Percentiles rank a stretch among this genome's conserved stretches.
Evolutionary conservation across 805 yeast species (phyloP).

Genomic region (Metschnikowia kofuensis): DNA sequence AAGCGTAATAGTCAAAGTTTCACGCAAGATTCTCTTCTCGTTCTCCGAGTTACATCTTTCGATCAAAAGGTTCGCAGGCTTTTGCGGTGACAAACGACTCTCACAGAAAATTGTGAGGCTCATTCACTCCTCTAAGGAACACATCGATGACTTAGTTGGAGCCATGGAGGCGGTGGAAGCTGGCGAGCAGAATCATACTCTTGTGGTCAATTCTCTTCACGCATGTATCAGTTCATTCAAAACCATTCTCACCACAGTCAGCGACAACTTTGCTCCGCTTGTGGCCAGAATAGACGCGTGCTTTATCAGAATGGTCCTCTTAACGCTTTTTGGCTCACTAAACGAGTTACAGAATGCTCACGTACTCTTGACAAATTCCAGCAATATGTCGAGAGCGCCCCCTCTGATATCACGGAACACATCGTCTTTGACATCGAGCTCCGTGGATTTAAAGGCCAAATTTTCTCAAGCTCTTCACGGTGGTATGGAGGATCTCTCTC

Average conservation of each 20-base stretch:
- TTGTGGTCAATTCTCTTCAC: conserved; percentile 29
- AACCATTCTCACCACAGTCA: conserved; percentile 45
- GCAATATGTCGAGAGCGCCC: background rate
- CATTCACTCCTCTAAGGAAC: conserved; percentile 50
- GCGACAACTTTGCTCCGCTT: conserved; percentile 47
- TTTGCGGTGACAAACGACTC: conserved; percentile 53
- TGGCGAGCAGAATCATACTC: conserved; percentile 27
- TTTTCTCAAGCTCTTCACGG: conserved; percentile 6
- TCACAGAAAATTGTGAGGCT: conserved; percentile 52
- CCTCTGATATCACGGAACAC: conserved; percentile 4
- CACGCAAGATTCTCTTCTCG: conserved; percentile 61
- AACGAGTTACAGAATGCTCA: conserved; percentile 69
- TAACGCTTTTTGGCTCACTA: conserved; percentile 52
- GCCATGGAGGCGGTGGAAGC: conserved; percentile 49
- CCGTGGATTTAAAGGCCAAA: conserved; percentile 8
- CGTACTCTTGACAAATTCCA: conserved; percentile 28
- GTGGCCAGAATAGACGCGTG: conserved; percentile 60
- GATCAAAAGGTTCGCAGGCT: conserved; percentile 53
- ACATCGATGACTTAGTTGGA: conserved; percentile 56
- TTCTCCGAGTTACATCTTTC: conserved; percentile 64
- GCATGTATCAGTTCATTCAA: conserved; percentile 47
- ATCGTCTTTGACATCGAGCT: conserved; percentile 2
- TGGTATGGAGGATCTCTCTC: conserved; percentile 5
- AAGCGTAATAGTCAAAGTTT: conserved; percentile 35
- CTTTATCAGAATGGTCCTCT: conserved; percentile 38